Conservation (phyloP, 2,329 filamentous ascomycete genomes). For the Curvularia eragrostidis region DNA sequence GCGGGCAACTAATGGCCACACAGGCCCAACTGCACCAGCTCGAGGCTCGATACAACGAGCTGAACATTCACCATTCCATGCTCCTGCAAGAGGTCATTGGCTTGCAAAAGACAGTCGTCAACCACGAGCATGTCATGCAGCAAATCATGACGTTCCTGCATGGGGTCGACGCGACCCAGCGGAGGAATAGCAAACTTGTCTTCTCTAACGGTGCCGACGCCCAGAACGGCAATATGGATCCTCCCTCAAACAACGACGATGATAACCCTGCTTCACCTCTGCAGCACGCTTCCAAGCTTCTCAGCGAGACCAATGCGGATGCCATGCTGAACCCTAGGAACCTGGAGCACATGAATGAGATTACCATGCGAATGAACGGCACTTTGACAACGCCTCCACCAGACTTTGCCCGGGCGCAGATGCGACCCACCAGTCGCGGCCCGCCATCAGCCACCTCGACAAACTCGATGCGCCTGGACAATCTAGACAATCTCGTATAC, state of each 20-base stretch:
- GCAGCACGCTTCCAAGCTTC: conserved; percentile 70
- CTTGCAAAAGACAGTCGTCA: conserved; percentile 73
- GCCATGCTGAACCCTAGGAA: conserved; percentile 68
- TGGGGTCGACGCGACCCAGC: conserved; percentile 67
- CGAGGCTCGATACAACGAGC: conserved; percentile 82
- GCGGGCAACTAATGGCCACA: conserved; percentile 85
- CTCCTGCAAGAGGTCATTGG: conserved; percentile 69
- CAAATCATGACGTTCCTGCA: conserved; percentile 73
- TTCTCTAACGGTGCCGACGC: conserved; percentile 48
- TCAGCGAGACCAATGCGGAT: conserved; percentile 70
- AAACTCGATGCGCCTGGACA: conserved; percentile 61
- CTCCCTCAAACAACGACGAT: conserved; percentile 59
- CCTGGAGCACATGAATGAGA: conserved; percentile 69
- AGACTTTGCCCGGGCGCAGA: conserved; percentile 58
- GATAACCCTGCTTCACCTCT: conserved; percentile 71
- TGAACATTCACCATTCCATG: conserved; percentile 70
- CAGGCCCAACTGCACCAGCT: conserved; percentile 91
- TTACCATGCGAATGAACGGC: conserved; percentile 61
- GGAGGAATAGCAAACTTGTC: conserved; percentile 63
- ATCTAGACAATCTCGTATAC: conserved; percentile 79
- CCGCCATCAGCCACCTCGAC: conserved; percentile 59
- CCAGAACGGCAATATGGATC: conserved; percentile 53
- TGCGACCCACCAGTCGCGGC: conserved; percentile 54
- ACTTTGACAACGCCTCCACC: conserved; percentile 64
- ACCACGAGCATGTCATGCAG: conserved; percentile 74